A percentile compares a stretch with the other conserved stretches of the same genome.
Conservation (phyloP, 2,329 filamentous ascomycete genomes). For the Cytospora paraplurivora region DNA sequence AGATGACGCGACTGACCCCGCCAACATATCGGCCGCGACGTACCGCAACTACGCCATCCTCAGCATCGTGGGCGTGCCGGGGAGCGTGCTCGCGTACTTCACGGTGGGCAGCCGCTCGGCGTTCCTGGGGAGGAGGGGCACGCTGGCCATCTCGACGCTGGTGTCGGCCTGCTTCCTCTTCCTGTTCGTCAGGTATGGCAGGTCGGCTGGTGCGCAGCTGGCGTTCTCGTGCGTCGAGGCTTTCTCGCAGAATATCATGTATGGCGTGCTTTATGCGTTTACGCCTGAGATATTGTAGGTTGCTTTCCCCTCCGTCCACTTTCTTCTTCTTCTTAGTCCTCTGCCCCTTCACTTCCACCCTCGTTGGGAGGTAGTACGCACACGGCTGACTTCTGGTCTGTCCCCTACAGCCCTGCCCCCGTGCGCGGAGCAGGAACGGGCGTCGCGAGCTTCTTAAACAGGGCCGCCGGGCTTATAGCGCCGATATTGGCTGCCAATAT, state of each 20-base stretch:
- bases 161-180: conserved; percentile 71
- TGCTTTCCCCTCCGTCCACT: too few relatives aligned
- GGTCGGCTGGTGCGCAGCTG: conserved; percentile 59
- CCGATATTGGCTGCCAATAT: conserved; percentile 67
- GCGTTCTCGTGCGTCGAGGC: conserved; percentile 68
- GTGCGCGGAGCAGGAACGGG: conserved; percentile 72
- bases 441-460: conserved; percentile 71
- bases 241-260: conserved; percentile 77
- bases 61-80: conserved; percentile 74
- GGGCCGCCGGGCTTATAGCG: conserved; percentile 66
- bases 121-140: conserved; percentile 69
- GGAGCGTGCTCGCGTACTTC: conserved; percentile 72
- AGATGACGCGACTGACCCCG: conserved; percentile 39
- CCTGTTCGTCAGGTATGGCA: conserved; percentile 63
- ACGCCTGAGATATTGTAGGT: conserved; percentile 69
- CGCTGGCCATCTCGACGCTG: conserved; percentile 68
- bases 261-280: conserved; percentile 75
- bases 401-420: conserved; percentile 54
- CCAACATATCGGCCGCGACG: conserved; percentile 48
- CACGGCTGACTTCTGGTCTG: conserved; percentile 2
- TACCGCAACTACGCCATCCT: conserved; percentile 87
- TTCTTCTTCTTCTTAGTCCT: background rate
- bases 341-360: background rate
- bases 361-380: background rate
- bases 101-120: conserved; percentile 67